Conservation (phyloP, 164 flowering plant species). For the Vitis cinerea region DNA sequence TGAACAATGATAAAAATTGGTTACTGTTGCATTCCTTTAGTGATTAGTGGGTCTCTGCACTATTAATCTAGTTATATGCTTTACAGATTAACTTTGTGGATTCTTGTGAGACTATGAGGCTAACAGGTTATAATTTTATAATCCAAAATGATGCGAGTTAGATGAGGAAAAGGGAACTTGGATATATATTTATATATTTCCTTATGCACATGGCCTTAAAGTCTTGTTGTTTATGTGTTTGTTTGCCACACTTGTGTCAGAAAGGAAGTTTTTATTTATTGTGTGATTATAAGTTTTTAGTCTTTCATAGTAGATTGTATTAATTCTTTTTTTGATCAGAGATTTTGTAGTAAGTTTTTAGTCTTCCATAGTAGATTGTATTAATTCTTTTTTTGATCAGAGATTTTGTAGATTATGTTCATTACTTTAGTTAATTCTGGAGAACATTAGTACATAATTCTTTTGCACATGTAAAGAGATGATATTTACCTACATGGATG, state of each 20-base stretch:
- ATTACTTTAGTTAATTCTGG: too few species aligned
- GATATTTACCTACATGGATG: background rate
- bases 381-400: too few species aligned
- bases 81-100: background rate
- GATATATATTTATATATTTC: background rate
- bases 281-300: background rate
- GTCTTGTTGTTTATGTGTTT: background rate
- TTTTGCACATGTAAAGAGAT: too few species aligned
- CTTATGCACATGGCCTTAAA: background rate
- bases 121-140: too few species aligned
- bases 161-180: background rate
- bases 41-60: conserved; percentile 18
- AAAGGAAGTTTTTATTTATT: background rate
- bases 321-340: too few species aligned
- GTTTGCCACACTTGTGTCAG: background rate
- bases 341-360: background rate
- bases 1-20: conserved; percentile 11
- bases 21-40: conserved; percentile 24
- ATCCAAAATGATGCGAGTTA: background rate
- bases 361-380: too few species aligned
- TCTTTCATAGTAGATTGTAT: too few species aligned
- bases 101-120: background rate
- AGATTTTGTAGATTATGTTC: too few species aligned
- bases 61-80: conserved; percentile 8
- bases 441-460: too few species aligned